Percentiles rank a stretch among this genome's conserved stretches.
phyloP scores from a whole-genome alignment of 2,329 filamentous ascomycete species.

The Lithohypha guttulata region DNA sequence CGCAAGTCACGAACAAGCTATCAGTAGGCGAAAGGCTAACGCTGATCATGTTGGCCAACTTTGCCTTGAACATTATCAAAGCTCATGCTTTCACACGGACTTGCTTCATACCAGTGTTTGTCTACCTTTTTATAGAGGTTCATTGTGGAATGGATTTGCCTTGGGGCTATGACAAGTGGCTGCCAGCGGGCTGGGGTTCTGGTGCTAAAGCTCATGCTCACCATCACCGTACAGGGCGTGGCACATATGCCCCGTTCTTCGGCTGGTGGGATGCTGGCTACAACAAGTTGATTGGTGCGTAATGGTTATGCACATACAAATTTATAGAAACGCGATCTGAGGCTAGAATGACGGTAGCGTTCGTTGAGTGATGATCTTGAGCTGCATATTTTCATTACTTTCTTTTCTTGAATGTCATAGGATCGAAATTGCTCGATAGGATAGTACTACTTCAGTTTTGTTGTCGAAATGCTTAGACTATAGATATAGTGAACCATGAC shows the following conservation, averaged over 20 bases:
- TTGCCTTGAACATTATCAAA: conserved; percentile 24
- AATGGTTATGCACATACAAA: no score
- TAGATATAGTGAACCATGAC: no score
- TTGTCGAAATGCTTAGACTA: no score
- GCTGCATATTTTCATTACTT: no score
- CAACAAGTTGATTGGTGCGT: no score
- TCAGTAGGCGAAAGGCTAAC: conserved; percentile 20
- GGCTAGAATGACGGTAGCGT: no score
- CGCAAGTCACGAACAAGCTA: conserved; percentile 24
- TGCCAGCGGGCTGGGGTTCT: conserved; percentile 22
- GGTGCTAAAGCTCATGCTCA: conserved; percentile 21
- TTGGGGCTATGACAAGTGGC: conserved; percentile 23
- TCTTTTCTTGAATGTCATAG: no score
- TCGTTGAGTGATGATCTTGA: no score
- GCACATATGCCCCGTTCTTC: conserved; percentile 22
- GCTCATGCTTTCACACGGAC: conserved; percentile 24
- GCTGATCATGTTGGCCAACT: conserved; percentile 24
- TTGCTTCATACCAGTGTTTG: conserved; percentile 23
- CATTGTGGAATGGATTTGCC: conserved; percentile 23
- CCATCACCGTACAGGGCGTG: conserved; percentile 17
- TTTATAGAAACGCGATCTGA: no score
- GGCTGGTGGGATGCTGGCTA: conserved; percentile 24
- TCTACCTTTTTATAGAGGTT: conserved; percentile 23
- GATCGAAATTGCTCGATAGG: no score
- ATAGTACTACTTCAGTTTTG: no score